These are phyloP conservation scores for Candida neerlandica DNA, from an alignment of 1,139 yeast species.

Conservation along the genomic window DNA sequence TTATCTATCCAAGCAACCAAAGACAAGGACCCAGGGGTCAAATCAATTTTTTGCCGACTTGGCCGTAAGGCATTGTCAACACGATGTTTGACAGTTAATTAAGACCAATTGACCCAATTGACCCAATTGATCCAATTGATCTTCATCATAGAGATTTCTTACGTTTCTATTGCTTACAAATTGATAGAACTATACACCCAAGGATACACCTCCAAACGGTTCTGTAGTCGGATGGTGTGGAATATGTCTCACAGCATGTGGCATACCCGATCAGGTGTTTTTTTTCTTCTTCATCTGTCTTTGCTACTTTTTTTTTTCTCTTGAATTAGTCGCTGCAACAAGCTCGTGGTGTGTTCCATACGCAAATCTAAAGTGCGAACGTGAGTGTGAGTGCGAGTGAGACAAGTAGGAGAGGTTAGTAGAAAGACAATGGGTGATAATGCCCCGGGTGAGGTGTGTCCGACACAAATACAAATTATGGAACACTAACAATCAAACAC, in stretches of 20 bases:
- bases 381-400: not conserved
- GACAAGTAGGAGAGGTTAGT: not conserved
- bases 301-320: too few relatives aligned
- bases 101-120: not conserved
- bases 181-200: too few relatives aligned
- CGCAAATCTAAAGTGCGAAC: too few relatives aligned
- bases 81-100: not conserved
- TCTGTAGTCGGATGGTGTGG: not conserved
- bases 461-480: constrained; percentile 1
- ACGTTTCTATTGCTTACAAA: too few relatives aligned
- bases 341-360: constrained; percentile 5
- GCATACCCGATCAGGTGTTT: not conserved
- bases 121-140: not conserved
- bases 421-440: constrained; percentile 6
- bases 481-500: not conserved
- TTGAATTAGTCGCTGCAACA: too few relatives aligned
- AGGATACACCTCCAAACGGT: not conserved
- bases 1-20: not conserved
- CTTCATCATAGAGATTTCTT: too few relatives aligned
- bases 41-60: not conserved
- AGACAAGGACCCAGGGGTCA: not conserved
- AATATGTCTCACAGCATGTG: not conserved
- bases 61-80: not conserved
- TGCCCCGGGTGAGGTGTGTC: constrained; percentile 10
- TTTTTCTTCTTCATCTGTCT: not conserved